phyloP scores from a whole-genome alignment of 108 stramenopile genomes.

The Nitzschia putrida region DNA sequence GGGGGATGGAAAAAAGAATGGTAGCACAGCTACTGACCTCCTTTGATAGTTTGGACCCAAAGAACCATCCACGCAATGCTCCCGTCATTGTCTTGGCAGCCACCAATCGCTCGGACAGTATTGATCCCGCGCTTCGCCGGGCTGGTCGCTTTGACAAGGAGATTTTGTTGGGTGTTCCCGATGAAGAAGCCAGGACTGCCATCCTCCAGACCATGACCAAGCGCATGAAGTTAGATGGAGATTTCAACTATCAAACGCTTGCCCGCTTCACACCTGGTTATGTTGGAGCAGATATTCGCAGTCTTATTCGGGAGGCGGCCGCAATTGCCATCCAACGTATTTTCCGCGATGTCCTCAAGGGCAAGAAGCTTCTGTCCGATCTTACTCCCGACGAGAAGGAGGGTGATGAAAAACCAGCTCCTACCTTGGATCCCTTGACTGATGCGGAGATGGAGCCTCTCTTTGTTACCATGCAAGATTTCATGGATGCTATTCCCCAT shows the following conservation, averaged over 20 bases:
- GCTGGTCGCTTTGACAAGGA: conserved; percentile 98
- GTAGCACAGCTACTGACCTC: conserved; percentile 95
- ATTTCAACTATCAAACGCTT: conserved; percentile 80
- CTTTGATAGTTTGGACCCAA: conserved; percentile 84
- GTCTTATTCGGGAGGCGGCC: conserved; percentile 96
- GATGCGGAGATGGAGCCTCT: conserved; percentile 77
- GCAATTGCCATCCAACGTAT: conserved; percentile 95
- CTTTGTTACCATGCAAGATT: conserved; percentile 92
- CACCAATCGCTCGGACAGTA: conserved; percentile 94
- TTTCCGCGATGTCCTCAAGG: conserved; percentile 58
- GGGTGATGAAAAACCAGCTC: too few relatives aligned
- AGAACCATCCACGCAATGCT: conserved; percentile 58
- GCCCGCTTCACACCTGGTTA: conserved; percentile 94
- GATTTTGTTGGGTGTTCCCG: conserved; percentile 94
- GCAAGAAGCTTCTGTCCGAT: conserved; percentile 35
- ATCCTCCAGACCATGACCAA: conserved; percentile 88
- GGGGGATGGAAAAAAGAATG: conserved; percentile 97
- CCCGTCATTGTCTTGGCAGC: conserved; percentile 96
- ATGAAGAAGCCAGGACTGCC: conserved; percentile 84
- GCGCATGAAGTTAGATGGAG: conserved; percentile 81
- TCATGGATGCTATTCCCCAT: conserved; percentile 86
- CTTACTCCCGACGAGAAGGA: conserved; percentile 10
- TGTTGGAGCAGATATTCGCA: conserved; percentile 97
- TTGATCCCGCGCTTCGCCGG: conserved; percentile 93
- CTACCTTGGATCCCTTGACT: conserved; percentile 58